A percentile compares a stretch with the other conserved stretches of the same genome.
These are phyloP conservation scores for Rhizopogon salebrosus DNA, from an alignment of 768 basidiomycete genomes.

Conservation along the genomic window DNA sequence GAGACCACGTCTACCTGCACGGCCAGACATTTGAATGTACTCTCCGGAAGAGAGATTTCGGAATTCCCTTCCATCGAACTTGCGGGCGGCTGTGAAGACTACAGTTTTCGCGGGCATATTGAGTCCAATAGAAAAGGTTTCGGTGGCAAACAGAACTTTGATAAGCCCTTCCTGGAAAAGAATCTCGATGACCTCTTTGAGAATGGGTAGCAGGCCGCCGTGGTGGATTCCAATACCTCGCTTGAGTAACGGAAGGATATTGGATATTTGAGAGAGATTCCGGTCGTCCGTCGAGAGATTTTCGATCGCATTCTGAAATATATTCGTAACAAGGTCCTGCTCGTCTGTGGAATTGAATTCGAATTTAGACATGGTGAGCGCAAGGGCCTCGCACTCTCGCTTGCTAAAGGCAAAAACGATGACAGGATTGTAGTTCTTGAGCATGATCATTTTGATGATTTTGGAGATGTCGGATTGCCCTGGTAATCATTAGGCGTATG, in stretches of 20 bases:
- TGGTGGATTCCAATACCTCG: conserved; percentile 98
- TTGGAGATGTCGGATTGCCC: conserved; percentile 93
- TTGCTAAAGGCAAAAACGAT: conserved; percentile 99
- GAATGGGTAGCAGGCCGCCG: conserved; percentile 91
- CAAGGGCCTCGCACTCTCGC: conserved; percentile 92
- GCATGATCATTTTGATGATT: conserved; percentile 98
- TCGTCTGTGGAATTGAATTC: conserved; percentile 94
- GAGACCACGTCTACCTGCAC: conserved; percentile 92
- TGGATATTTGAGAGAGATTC: conserved; percentile 87
- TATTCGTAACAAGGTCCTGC: conserved; percentile 76
- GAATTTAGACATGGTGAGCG: conserved; percentile 88
- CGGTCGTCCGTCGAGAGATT: conserved; percentile 84
- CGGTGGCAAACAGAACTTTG: conserved; percentile 97
- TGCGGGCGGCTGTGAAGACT: conserved; percentile 91
- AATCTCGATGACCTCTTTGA: conserved; percentile 99
- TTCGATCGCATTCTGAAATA: conserved; percentile 93
- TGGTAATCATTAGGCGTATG: conserved; percentile 23
- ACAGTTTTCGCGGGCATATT: conserved; percentile 99
- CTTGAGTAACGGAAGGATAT: conserved; percentile 86
- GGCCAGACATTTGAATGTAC: conserved; percentile 99
- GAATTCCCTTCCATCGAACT: conserved; percentile 95
- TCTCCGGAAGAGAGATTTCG: conserved; percentile 91
- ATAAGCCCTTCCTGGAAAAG: conserved; percentile 97
- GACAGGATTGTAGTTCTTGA: conserved; percentile 95
- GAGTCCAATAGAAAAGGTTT: conserved; percentile 95